Conservation (phyloP, 495 filamentous ascomycete genomes). For the Tuber umbilicatum region DNA sequence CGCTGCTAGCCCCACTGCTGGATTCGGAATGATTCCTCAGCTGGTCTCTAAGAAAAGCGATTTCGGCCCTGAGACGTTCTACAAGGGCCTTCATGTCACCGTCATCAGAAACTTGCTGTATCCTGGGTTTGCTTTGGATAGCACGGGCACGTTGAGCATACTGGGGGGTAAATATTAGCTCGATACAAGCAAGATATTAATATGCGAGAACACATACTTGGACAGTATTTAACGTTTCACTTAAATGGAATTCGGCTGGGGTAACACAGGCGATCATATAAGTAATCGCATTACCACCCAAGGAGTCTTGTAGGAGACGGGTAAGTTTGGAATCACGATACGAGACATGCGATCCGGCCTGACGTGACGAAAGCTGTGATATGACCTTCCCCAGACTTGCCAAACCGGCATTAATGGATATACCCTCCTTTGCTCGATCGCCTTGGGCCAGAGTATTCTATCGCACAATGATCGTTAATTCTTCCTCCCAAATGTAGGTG, state of each 20-base stretch:
- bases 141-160: slow-evolving; percentile 94
- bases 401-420: slow-evolving; percentile 95
- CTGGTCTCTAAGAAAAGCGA: slow-evolving; percentile 89
- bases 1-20: slow-evolving; percentile 53
- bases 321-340: slow-evolving; percentile 97
- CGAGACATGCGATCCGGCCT: slow-evolving; percentile 84
- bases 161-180: slow-evolving; percentile 43
- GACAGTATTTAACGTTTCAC: slow-evolving; percentile 95
- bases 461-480: not conserved
- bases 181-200: not conserved
- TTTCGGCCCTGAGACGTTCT: slow-evolving; percentile 87
- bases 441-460: slow-evolving; percentile 87
- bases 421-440: slow-evolving; percentile 91
- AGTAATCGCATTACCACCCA: slow-evolving; percentile 96
- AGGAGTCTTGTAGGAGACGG: slow-evolving; percentile 88
- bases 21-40: slow-evolving; percentile 66
- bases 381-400: slow-evolving; percentile 97
- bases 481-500: not conserved
- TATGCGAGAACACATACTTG: slow-evolving; percentile 39
- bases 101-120: slow-evolving; percentile 85
- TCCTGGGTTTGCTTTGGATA: slow-evolving; percentile 94
- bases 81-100: slow-evolving; percentile 92
- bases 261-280: slow-evolving; percentile 99
- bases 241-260: slow-evolving; percentile 92
- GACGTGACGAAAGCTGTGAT: slow-evolving; percentile 87